Evolutionary conservation across 1,139 yeast genomes (phyloP), one percentile per base, ranked within the genome.

Genomic region (Arxiozyma telluris): DNA sequence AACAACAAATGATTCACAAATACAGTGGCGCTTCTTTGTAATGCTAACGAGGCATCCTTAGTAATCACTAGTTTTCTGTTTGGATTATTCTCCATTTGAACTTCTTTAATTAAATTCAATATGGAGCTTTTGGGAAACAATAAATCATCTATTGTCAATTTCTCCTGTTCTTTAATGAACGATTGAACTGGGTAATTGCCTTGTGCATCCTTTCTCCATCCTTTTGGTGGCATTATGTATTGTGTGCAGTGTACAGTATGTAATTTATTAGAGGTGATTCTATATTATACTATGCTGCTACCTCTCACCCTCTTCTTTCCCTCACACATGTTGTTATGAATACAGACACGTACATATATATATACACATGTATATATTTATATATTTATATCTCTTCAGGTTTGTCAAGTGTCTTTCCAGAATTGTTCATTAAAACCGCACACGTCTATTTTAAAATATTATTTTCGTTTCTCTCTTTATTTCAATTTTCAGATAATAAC

Each of bases 151-250:
- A 85, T 83, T 0, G 88, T 80, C 4, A 81, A 75, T 52, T 75
- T 72, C 54, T 83, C 88, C 20, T 76, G 73, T 41, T 81, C 84
- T 54, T 77, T 76, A 22, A 66, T 58, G 44, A 64, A 62, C 4
- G 69, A 64, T 1, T 68, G 64, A n/a, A 73, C 74, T 1, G 84
- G 84, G 58, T 77, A 79, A 44, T 79, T 77, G 7, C 86, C 88
- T 53, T 82, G 88, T 1, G 84, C 82, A 64, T 82, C 84, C 65
- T 83, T 84, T 72, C 87, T 83, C 90, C 89, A 84, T 49, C 90
- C 89, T 68, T 84, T 84, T 65, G 90, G 90, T 57, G 93, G 90
- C 93, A 84, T 27, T 27, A 27, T 27, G 11, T 27, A 27, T 27
- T 27, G 30, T 27, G 30, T 27, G 30, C 2, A 27, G 7, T 27